These are phyloP conservation scores for Diacronema lutheri DNA, from an alignment of 78 protist genomes.

Conservation along the genomic window DNA sequence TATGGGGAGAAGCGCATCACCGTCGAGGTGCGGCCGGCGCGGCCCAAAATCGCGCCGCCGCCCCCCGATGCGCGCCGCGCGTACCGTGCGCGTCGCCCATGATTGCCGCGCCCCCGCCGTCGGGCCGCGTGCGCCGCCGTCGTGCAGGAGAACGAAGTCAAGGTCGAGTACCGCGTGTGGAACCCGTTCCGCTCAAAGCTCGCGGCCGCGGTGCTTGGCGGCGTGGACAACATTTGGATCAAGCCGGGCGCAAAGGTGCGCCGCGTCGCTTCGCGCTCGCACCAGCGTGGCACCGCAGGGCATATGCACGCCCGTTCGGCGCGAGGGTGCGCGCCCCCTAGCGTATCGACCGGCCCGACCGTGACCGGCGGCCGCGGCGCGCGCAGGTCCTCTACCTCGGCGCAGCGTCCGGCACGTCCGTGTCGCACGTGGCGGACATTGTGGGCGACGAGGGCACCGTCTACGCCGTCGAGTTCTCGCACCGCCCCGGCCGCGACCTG, in stretches of 20 bases:
- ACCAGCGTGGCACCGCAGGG: too few relatives aligned
- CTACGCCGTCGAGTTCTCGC: constrained; percentile 99
- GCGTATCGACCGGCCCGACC: too few relatives aligned
- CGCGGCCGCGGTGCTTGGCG: constrained; percentile 97
- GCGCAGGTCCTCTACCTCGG: constrained; percentile 99
- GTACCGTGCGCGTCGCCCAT: too few relatives aligned
- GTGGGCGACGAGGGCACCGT: constrained; percentile 97
- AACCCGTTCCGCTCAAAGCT: constrained; percentile 99
- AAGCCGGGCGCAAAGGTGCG: constrained; percentile 97
- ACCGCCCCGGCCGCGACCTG: constrained; percentile 98
- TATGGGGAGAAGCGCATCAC: constrained; percentile 98
- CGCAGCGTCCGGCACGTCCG: constrained; percentile 99
- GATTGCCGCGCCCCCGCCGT: too few relatives aligned
- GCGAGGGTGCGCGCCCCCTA: too few relatives aligned
- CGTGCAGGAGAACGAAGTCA: constrained; percentile 30
- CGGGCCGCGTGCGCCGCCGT: neutral
- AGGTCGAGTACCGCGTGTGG: constrained; percentile 99
- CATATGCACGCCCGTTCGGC: too few relatives aligned
- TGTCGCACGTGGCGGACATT: constrained; percentile 97
- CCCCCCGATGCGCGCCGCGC: neutral
- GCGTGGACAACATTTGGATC: constrained; percentile 90
- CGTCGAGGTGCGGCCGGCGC: constrained; percentile 68
- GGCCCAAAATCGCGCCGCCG: neutral
- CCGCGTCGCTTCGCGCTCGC: too few relatives aligned
- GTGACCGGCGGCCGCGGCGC: too few relatives aligned